Percentiles rank a stretch among this genome's conserved stretches.
Evolutionary conservation across 2,329 filamentous ascomycete species (phyloP).

Genomic region (Trichoderma aggressivum): DNA sequence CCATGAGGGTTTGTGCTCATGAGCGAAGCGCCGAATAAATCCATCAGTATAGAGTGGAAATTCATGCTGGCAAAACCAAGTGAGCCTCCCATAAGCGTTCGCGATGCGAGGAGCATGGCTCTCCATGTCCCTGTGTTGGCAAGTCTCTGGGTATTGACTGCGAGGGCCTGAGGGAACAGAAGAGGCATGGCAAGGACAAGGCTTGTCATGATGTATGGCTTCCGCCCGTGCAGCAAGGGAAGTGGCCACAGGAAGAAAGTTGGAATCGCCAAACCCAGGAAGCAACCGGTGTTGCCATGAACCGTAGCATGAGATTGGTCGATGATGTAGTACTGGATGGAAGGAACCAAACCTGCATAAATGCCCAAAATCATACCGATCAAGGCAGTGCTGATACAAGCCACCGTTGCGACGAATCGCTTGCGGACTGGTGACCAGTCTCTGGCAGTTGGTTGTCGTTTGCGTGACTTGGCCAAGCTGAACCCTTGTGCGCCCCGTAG

Average conservation of each 20-base stretch:
- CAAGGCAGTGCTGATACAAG: conserved; percentile 69
- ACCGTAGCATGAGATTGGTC: conserved; percentile 66
- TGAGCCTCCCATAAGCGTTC: conserved; percentile 63
- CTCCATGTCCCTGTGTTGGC: conserved; percentile 56
- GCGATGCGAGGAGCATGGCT: conserved; percentile 58
- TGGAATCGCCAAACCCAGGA: conserved; percentile 65
- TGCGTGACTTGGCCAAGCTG: conserved; percentile 52
- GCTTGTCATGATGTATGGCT: conserved; percentile 70
- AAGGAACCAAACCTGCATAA: conserved; percentile 74
- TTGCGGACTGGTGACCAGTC: conserved; percentile 69
- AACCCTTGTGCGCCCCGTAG: conserved; percentile 48
- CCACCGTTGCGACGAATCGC: conserved; percentile 63
- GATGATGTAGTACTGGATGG: conserved; percentile 72
- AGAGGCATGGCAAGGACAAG: conserved; percentile 68
- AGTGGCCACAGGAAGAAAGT: conserved; percentile 72
- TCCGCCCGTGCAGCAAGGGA: conserved; percentile 70
- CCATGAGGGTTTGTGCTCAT: conserved; percentile 71
- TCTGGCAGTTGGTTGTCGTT: conserved; percentile 63
- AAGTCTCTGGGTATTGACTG: conserved; percentile 55
- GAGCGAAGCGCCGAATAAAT: conserved; percentile 72
- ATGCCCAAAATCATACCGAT: conserved; percentile 70
- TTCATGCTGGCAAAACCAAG: conserved; percentile 78
- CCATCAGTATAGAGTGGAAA: conserved; percentile 66
- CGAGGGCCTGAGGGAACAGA: conserved; percentile 71
- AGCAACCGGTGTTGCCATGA: conserved; percentile 71